These are phyloP conservation scores for Plasmodium inui DNA, from an alignment of 169 alveolate species.

Conservation along the genomic window DNA sequence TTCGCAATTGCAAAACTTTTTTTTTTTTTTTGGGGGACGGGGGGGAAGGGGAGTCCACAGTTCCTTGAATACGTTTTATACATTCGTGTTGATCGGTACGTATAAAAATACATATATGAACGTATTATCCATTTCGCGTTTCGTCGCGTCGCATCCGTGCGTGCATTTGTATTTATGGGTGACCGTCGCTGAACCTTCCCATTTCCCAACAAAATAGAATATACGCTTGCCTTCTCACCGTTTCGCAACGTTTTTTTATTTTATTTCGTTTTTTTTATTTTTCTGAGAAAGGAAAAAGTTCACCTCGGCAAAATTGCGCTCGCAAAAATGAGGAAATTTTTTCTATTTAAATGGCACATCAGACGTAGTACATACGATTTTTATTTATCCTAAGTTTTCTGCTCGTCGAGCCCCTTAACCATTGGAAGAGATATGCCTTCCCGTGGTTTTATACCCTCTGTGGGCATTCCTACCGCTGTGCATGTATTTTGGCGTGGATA, in stretches of 20 bases:
- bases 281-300: neutral
- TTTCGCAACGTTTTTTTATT: neutral
- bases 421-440: neutral
- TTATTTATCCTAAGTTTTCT: neutral
- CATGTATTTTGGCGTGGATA: neutral
- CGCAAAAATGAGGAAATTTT: neutral
- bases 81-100: neutral
- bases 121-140: neutral
- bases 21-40: neutral
- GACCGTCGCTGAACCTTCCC: neutral
- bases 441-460: constrained; percentile 1
- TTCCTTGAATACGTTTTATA: neutral
- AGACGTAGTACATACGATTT: neutral
- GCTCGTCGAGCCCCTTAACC: neutral
- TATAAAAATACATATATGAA: too few species aligned
- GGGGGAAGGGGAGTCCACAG: neutral
- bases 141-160: too few species aligned
- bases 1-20: neutral
- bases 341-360: neutral
- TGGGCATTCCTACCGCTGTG: neutral
- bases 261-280: neutral
- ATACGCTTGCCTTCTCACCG: neutral
- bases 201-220: neutral
- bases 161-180: neutral
- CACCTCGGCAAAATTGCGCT: neutral